Evolutionary conservation across 169 alveolate species (phyloP).

Genomic region (Pseudocohnilembus persalinus): DNA sequence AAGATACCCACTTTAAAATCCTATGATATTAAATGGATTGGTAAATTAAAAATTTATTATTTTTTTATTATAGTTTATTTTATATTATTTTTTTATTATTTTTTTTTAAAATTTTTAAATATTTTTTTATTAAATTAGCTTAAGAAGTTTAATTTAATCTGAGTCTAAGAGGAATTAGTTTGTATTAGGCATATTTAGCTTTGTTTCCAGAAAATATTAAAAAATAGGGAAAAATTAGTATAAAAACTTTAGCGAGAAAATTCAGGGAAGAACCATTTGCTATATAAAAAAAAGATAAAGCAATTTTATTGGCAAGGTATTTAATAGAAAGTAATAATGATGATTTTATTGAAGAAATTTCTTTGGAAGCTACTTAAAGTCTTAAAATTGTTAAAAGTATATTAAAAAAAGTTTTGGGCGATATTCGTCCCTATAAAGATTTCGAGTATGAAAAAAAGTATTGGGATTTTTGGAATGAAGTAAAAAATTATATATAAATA

Average conservation of each 20-base stretch:
- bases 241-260: slow-evolving; percentile 11
- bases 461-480: neutral
- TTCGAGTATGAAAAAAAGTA: neutral
- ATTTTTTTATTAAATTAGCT: neutral
- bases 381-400: slow-evolving; percentile 21
- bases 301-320: slow-evolving; percentile 25
- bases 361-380: slow-evolving; percentile 11
- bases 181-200: no score
- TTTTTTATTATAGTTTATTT: no score
- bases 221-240: slow-evolving; percentile 11
- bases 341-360: slow-evolving; percentile 24
- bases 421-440: neutral
- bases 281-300: slow-evolving; percentile 16
- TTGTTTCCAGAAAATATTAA: neutral
- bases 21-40: neutral
- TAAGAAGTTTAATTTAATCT: neutral
- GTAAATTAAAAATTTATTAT: no score
- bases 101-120: no score
- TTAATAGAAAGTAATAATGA: slow-evolving; percentile 23
- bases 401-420: slow-evolving; percentile 25
- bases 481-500: no score
- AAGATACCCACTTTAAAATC: neutral
- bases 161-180: neutral
- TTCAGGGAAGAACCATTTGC: slow-evolving; percentile 20
- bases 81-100: no score